A percentile compares a stretch with the other conserved stretches of the same genome.
Evolutionary conservation across 2,329 filamentous ascomycete genomes (phyloP).

Genomic region (Aspergillus sp.): DNA sequence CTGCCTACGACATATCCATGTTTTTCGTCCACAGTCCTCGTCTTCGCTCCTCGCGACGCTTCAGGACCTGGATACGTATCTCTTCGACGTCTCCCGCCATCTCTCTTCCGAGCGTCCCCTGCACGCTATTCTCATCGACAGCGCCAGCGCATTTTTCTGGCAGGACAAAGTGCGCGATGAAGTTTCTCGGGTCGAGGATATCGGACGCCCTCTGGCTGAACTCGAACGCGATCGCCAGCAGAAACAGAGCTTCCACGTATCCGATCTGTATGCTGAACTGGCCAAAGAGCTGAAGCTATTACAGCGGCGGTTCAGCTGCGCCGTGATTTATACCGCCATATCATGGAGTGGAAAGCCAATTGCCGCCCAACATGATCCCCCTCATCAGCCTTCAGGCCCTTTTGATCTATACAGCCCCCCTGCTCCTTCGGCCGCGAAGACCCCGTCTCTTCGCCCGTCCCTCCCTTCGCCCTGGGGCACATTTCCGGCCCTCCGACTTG

Average conservation of each 20-base stretch:
- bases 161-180: conserved; percentile 40
- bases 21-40: conserved; percentile 48
- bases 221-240: conserved; percentile 18
- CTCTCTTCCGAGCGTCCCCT: conserved; percentile 39
- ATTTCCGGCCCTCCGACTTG: conserved; percentile 29
- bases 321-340: conserved; percentile 30
- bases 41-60: conserved; percentile 43
- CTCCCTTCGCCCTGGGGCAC: conserved; percentile 31
- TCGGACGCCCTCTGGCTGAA: conserved; percentile 20
- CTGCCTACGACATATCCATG: conserved; percentile 47
- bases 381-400: conserved; percentile 10
- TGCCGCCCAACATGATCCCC: conserved; percentile 1
- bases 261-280: conserved; percentile 22
- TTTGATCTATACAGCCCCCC: conserved; percentile 10
- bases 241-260: conserved; percentile 20
- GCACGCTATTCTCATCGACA: conserved; percentile 46
- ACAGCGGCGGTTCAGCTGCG: conserved; percentile 30
- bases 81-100: conserved; percentile 38
- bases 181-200: conserved; percentile 30
- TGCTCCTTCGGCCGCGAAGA: conserved; percentile 5
- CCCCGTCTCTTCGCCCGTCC: conserved; percentile 23
- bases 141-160: conserved; percentile 48
- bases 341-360: conserved; percentile 11
- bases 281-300: conserved; percentile 23
- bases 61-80: conserved; percentile 38